Conservation (phyloP, 805 yeast genomes). For the Saccharomyces cerevisiae region DNA sequence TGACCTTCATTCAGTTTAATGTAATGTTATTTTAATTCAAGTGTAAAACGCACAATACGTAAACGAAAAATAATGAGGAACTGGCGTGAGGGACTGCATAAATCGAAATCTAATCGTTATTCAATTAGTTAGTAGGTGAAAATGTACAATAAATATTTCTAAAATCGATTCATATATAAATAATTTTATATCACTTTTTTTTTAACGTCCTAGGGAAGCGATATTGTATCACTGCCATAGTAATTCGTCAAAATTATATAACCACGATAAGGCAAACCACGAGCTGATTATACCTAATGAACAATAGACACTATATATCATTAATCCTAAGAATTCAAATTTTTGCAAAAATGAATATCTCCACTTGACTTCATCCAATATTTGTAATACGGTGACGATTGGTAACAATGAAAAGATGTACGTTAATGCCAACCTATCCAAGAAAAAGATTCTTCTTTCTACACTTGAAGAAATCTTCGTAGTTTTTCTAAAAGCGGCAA, state of each 20-base stretch:
- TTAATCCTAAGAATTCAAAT: conserved; percentile 67
- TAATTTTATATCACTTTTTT: neutral
- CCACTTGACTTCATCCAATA: conserved; percentile 49
- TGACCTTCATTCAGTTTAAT: neutral
- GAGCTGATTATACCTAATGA: conserved; percentile 75
- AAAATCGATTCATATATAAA: neutral
- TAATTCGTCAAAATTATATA: conserved; percentile 74
- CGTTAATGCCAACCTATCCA: conserved; percentile 61
- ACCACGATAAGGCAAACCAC: conserved; percentile 86
- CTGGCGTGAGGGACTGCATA: neutral
- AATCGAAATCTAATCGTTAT: neutral
- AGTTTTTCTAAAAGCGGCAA: conserved; percentile 63
- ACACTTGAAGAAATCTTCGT: conserved; percentile 38
- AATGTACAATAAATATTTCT: neutral
- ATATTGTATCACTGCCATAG: conserved; percentile 38
- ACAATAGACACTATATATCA: conserved; percentile 81
- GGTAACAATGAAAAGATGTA: conserved; percentile 64
- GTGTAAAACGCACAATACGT: neutral
- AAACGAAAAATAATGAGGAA: neutral
- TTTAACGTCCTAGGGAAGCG: neutral
- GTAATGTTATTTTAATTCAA: neutral
- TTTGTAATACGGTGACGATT: conserved; percentile 41
- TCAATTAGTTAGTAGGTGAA: neutral
- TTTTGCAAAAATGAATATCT: conserved; percentile 46
- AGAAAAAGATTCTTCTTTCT: conserved; percentile 46